Base-by-base conservation (phyloP, 768 basidiomycete genomes). In the Coprinopsis marcescibilis region DNA sequence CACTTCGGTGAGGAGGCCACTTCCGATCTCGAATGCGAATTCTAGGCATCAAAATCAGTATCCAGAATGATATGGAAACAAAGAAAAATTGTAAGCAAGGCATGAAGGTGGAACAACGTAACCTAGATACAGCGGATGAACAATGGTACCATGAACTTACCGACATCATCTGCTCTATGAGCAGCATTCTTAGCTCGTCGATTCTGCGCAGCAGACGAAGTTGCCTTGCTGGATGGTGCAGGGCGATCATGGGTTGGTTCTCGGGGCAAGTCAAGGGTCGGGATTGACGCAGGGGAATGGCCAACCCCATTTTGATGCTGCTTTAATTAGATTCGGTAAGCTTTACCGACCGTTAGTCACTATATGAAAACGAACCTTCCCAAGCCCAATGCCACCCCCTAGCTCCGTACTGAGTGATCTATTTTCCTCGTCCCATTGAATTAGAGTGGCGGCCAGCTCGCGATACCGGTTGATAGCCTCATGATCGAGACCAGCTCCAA, bases 11-110 rank as follows among this genome's bases (percentile, higher is more conserved):
- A 97, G 72, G 41, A 97, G 71, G 11, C 87, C 87, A 53, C 89
- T 93, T 5, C 95, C 94, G 47, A 98, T 98, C 70, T 98, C 95
- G 57, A 96, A 94, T 32, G 95, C 95, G 56, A 98, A 97, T 71
- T 96, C 95, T 88, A 48, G 40, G 35, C 32, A 34, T 29, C 25
- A 47, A 42, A 20, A 15, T 19, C 38, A n/a, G 38, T 20, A 50
- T 46, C n/a, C n/a, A n/a, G n/a, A n/a, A 24, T 38, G 36, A 35
- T 20, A 26, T 11, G 46, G 25, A 10, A 37, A 21, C 12, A n/a
- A 21, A 17, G 35, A 37, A 50, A 19, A 51, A 4, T 27, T 27
- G 39, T 40, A 40, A 40, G 11, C 7, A 10, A 37, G 11, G 12
- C 39, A 6, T 20, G 41, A 27, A 24, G 25, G 43, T 56, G 50